Base-by-base conservation (phyloP, 768 basidiomycete species). In the Psilocybe azurescens region DNA sequence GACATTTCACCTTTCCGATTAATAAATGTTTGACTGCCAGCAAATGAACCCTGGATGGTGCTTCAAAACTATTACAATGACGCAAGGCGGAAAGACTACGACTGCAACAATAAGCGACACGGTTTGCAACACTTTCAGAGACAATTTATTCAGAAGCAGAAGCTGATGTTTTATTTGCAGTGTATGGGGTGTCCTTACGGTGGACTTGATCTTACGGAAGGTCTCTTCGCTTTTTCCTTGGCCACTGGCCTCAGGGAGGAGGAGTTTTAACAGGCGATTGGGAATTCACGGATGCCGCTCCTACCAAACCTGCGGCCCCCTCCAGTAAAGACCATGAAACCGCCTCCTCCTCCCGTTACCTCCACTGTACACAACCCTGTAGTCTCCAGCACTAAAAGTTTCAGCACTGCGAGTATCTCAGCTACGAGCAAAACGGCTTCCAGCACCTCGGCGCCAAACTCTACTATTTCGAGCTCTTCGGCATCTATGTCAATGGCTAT, bases 261-360 rank as follows among this genome's bases (percentile, higher is more conserved):
- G 92, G 91, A 39, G 82, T 89, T 3, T 66, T 93, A 54, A 81
- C 81, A 63, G 89, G 87, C 48, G 68, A 73, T 14, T 94, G 91
- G 91, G 80, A 72, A 64, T 88, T 77, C 75, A 75, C 75, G 56
- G 83, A 69, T 56, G 75, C 71, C 24, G 72, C 51, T 28, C 41
- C 41, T 44, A 5, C 41, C 6, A 44, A 44, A 13, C 41, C 41
- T 7, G 11, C 41, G 41, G 10, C 8, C 14, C 14, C n/a, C n/a
- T 44, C n/a, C 41, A 5, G 10, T 16, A 5, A 44, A 44, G 41
- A 44, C 41, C 41, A 44, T 2, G 5, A 44, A 44, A 13, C 7
- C 41, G 11, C n/a, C n/a, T 66, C 60, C 16, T 2, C n/a, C 58
- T 13, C 59, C 50, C 4, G 44, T 33, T 14, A 61, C 46, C 30